Evolutionary conservation across 441 rosid genomes (phyloP), one percentile per base, ranked within the genome.

Genomic region (Gossypium gossypioides): DNA sequence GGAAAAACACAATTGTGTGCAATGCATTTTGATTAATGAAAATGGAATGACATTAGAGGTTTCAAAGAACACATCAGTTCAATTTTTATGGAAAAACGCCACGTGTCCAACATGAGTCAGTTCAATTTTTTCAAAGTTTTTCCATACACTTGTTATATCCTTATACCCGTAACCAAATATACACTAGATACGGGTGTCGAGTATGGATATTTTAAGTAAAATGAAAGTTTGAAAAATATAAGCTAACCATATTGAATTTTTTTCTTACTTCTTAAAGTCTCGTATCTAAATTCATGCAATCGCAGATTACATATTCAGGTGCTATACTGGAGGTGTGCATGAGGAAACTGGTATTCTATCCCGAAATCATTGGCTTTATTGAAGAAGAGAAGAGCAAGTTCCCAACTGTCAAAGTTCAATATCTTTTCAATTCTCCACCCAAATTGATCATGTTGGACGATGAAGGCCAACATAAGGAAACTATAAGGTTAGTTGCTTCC

Each of bases 261-360:
- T 7, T n/a, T 7, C 1, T 12, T 44, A 24, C 6, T 44, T 21
- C 25, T 10, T 2, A 24, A 66, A 24, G 37, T 48, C 10, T 22
- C 24, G 16, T 42, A 42, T 15, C 24, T 44, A 44, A 9, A 40
- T 71, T 42, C 12, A 0, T 70, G 77, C 34, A 72, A 72, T 48
- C 25, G 24, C 8, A 7, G 61, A 56, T 22, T 10, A 22, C 32
- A 0, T 88, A 87, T 78, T 83, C 92, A 0, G 97, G 97, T 13
- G 97, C 98, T n/a, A 61, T 88, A 76, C 42, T 93, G 73, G 93
- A 93, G 82, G 94, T 87, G 57, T 91, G 97, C 88, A 87, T 88
- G 96, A 89, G 97, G 78, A 91, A 90, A 82, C 81, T 89, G 79
- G 96, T 88, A 55, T 91, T 90, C 84, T 91, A 88, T 78, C 98